These are phyloP conservation scores for Phycomyces nitens DNA, from an alignment of 192 early-diverging fungal genomes.

Conservation along the genomic window DNA sequence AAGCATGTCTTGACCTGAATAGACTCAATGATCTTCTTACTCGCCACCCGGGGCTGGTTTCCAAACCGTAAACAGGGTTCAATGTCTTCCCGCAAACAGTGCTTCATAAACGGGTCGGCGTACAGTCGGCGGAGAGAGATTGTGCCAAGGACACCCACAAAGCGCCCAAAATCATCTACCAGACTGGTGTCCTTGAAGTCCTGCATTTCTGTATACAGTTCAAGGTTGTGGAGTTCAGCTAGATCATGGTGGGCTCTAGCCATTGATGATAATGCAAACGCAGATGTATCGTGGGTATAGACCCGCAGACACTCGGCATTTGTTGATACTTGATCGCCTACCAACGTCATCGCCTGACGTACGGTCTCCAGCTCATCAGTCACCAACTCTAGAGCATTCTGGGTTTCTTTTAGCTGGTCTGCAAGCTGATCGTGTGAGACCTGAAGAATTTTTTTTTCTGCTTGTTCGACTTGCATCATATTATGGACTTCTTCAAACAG, in stretches of 20 bases:
- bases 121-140: conserved; percentile 66
- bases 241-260: conserved; percentile 44
- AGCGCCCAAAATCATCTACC: conserved; percentile 81
- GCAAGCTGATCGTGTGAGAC: conserved; percentile 43
- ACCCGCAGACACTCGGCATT: conserved; percentile 17
- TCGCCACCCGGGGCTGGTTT: conserved; percentile 78
- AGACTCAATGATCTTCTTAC: conserved; percentile 80
- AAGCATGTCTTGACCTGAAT: conserved; percentile 77
- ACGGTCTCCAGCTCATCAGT: conserved; percentile 76
- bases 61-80: conserved; percentile 50
- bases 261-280: conserved; percentile 23
- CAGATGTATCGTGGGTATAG: neutral
- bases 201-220: conserved; percentile 12
- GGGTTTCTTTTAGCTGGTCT: conserved; percentile 54
- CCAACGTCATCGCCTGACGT: conserved; percentile 64
- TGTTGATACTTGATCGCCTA: conserved; percentile 31
- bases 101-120: conserved; percentile 76
- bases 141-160: conserved; percentile 61
- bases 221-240: conserved; percentile 23
- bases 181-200: conserved; percentile 63
- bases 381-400: conserved; percentile 58
- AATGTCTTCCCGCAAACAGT: conserved; percentile 81
- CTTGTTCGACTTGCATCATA: conserved; percentile 74
- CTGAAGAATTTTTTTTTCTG: conserved; percentile 44
- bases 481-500: conserved; percentile 89